Evolutionary conservation across 495 filamentous ascomycete species (phyloP).

Genomic region (Delitschia confertaspora): DNA sequence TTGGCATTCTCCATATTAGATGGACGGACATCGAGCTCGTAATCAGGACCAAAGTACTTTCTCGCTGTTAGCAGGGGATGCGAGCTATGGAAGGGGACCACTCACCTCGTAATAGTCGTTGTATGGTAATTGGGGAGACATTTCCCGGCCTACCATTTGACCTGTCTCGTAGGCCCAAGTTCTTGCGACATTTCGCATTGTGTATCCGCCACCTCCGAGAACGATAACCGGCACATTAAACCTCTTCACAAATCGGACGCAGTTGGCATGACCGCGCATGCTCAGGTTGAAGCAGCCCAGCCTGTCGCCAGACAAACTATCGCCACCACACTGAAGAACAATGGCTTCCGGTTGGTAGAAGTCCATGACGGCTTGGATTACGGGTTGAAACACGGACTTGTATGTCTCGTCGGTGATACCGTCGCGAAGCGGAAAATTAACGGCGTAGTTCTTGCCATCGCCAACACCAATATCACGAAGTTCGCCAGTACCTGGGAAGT

Average conservation of each 20-base stretch:
- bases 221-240: conserved; percentile 88
- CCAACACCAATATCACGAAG: conserved; percentile 93
- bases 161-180: conserved; percentile 98
- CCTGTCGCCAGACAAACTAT: conserved; percentile 88
- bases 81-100: conserved; percentile 11
- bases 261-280: conserved; percentile 96
- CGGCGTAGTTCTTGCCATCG: conserved; percentile 82
- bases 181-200: conserved; percentile 95
- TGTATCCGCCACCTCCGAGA: conserved; percentile 92
- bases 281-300: conserved; percentile 97
- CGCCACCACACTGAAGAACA: conserved; percentile 93
- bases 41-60: conserved; percentile 97
- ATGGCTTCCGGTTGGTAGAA: conserved; percentile 92
- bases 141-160: conserved; percentile 69
- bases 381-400: conserved; percentile 90
- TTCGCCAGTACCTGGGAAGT: conserved; percentile 96
- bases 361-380: conserved; percentile 89
- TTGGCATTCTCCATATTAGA: conserved; percentile 99
- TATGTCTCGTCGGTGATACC: conserved; percentile 90
- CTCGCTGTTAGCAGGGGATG: conserved; percentile 1
- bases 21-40: conserved; percentile 84
- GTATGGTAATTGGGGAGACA: conserved; percentile 78
- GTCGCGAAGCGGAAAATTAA: conserved; percentile 94
- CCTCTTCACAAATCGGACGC: conserved; percentile 87
- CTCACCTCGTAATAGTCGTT: conserved; percentile 97